These are phyloP conservation scores for Boletales sp. DNA, from an alignment of 768 basidiomycete genomes.

Conservation along the genomic window DNA sequence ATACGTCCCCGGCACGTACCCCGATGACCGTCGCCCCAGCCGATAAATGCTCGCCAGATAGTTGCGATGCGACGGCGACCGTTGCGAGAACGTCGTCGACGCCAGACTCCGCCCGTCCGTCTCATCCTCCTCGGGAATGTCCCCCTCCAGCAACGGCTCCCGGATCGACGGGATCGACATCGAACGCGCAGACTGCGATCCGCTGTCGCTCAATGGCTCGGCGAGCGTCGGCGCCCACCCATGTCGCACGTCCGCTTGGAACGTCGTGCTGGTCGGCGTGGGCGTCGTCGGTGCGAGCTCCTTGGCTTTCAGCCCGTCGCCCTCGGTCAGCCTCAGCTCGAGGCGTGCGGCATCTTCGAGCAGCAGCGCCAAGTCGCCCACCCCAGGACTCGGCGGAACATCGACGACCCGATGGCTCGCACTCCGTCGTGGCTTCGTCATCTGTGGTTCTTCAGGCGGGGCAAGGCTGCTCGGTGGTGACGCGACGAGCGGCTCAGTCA, in stretches of 20 bases:
- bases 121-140: conserved; percentile 25
- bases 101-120: conserved; percentile 30
- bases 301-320: conserved; percentile 27
- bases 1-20: conserved; percentile 39
- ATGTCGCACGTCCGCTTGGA: conserved; percentile 19
- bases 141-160: conserved; percentile 23
- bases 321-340: conserved; percentile 50
- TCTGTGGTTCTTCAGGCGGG: conserved; percentile 26
- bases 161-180: conserved; percentile 29
- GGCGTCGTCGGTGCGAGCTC: conserved; percentile 4
- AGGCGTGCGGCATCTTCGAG: conserved; percentile 57
- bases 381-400: conserved; percentile 44
- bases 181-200: conserved; percentile 24
- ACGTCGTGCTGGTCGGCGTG: conserved; percentile 27
- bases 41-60: conserved; percentile 50
- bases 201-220: conserved; percentile 19
- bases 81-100: conserved; percentile 45
- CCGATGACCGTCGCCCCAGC: conserved; percentile 36
- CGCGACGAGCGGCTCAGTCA: conserved; percentile 34
- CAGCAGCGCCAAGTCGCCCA: conserved; percentile 50
- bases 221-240: conserved; percentile 21
- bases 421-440: conserved; percentile 26
- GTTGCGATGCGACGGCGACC: conserved; percentile 42
- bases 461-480: conserved; percentile 15
- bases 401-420: conserved; percentile 23